Evolutionary conservation across 306 rosid species (phyloP).

Genomic region (Prosopis cineraria): DNA sequence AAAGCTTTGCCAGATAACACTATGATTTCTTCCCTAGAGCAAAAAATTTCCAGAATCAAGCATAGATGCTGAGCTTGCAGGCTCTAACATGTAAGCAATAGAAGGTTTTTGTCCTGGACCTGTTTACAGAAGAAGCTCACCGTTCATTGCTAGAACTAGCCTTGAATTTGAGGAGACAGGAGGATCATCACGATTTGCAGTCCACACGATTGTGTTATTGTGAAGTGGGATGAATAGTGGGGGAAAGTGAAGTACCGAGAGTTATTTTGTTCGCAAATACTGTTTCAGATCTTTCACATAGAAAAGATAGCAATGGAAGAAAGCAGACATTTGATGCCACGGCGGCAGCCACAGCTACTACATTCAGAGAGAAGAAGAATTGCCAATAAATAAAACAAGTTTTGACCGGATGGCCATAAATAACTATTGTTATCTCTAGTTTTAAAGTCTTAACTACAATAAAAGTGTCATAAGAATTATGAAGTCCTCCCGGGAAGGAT

Average conservation of each 20-base stretch:
- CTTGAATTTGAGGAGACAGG: conserved; percentile 4
- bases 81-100: background rate
- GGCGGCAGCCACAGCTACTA: background rate
- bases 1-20: background rate
- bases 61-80: conserved; percentile 34
- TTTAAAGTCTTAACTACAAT: no score
- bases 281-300: background rate
- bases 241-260: background rate
- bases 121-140: conserved; percentile 9
- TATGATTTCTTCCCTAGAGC: conserved; percentile 17
- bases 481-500: background rate
- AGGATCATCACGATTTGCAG: conserved; percentile 3
- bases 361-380: background rate
- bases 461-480: background rate
- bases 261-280: background rate
- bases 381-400: no score
- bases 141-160: conserved; percentile 17
- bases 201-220: conserved; percentile 8
- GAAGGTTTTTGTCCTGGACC: background rate
- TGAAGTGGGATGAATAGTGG: background rate
- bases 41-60: conserved; percentile 45
- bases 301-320: background rate
- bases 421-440: background rate
- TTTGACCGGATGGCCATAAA: background rate
- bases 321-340: background rate